These are phyloP conservation scores for Starmerella stellata DNA, from an alignment of 805 yeast genomes.

Conservation along the genomic window DNA sequence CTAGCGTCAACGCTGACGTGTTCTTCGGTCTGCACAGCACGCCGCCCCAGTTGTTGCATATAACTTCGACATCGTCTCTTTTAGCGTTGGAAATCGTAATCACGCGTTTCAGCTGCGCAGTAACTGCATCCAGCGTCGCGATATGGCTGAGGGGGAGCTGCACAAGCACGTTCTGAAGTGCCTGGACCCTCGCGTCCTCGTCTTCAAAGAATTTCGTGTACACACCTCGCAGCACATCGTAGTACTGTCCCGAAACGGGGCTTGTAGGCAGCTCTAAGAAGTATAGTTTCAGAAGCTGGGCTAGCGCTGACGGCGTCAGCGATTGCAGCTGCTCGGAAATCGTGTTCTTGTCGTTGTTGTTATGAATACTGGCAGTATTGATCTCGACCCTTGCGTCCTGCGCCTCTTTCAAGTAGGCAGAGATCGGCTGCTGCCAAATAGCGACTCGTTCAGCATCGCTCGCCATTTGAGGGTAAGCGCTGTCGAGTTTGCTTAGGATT, in stretches of 20 bases:
- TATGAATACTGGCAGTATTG: not conserved
- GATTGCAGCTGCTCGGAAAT: conserved; percentile 15
- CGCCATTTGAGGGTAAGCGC: conserved; percentile 42
- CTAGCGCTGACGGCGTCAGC: conserved; percentile 32
- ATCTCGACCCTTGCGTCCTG: conserved; percentile 21
- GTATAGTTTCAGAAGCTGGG: conserved; percentile 54
- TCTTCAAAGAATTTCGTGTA: conserved; percentile 34
- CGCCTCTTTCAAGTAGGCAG: conserved; percentile 24
- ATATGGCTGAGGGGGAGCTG: conserved; percentile 53
- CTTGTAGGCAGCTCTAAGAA: conserved; percentile 67
- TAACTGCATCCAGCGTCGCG: conserved; percentile 65
- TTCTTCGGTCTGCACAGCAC: conserved; percentile 39
- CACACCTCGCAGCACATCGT: conserved; percentile 50
- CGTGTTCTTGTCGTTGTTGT: not conserved
- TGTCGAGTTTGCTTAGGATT: conserved; percentile 48
- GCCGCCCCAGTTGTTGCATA: conserved; percentile 49
- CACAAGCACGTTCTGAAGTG: conserved; percentile 45
- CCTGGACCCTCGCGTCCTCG: conserved; percentile 34
- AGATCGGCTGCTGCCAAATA: conserved; percentile 44
- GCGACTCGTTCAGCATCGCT: conserved; percentile 51
- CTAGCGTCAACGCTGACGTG: conserved; percentile 31
- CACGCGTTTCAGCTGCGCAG: conserved; percentile 54
- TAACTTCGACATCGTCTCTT: conserved; percentile 21
- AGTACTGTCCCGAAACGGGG: conserved; percentile 42
- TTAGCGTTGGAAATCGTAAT: conserved; percentile 31